phyloP scores from a whole-genome alignment of 169 alveolate species.

The Babesia gibsoni region DNA sequence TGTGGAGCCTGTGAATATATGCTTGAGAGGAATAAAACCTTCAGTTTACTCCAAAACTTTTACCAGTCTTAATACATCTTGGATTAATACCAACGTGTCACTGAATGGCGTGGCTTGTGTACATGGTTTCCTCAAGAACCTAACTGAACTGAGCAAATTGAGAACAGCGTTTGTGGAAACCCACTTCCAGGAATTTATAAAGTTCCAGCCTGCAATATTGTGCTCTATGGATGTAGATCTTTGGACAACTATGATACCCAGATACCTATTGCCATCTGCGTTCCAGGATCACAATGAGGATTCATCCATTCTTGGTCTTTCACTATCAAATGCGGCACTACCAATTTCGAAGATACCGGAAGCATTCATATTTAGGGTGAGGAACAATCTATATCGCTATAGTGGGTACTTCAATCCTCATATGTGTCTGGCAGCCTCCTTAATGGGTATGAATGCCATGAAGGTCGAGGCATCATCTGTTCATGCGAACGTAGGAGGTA shows the following conservation, averaged over 20 bases:
- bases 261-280: neutral
- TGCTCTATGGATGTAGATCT: slow-evolving; percentile 11
- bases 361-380: slow-evolving; percentile 10
- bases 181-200: neutral
- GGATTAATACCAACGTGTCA: slow-evolving; percentile 56
- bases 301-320: neutral
- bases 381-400: slow-evolving; percentile 3
- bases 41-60: slow-evolving; percentile 20
- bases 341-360: slow-evolving; percentile 11
- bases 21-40: slow-evolving; percentile 44
- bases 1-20: slow-evolving; percentile 36
- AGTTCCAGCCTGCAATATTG: slow-evolving; percentile 30
- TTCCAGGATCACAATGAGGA: neutral
- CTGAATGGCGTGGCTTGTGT: slow-evolving; percentile 56
- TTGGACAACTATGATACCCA: slow-evolving; percentile 24
- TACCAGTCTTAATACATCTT: slow-evolving; percentile 44
- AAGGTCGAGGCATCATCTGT: slow-evolving; percentile 2
- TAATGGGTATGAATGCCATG: neutral
- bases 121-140: slow-evolving; percentile 40
- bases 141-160: slow-evolving; percentile 39
- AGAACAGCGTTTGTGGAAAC: slow-evolving; percentile 9
- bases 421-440: neutral
- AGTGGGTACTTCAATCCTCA: slow-evolving; percentile 3
- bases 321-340: slow-evolving; percentile 1
- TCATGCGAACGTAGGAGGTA: neutral